A percentile compares a stretch with the other conserved stretches of the same genome.
Conservation (phyloP, 495 filamentous ascomycete species). For the Aspergillus coremiiformis region DNA sequence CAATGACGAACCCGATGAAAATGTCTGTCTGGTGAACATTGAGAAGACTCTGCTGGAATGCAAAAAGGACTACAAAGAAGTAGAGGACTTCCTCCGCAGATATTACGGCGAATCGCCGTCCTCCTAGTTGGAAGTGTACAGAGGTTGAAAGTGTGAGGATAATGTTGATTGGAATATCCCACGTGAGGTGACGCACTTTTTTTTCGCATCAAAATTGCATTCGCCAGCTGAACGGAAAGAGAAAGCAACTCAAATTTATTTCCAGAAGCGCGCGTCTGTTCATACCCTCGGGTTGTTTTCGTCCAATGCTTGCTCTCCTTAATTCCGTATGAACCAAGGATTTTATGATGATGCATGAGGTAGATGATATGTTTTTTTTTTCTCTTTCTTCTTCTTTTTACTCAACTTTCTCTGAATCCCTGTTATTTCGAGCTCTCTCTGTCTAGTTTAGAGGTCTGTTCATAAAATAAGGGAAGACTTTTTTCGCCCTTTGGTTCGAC, state of each 20-base stretch:
- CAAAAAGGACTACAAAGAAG: slow-evolving; percentile 70
- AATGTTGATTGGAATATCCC: slow-evolving; percentile 14
- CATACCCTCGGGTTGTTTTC: neutral
- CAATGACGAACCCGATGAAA: slow-evolving; percentile 51
- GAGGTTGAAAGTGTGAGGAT: slow-evolving; percentile 12
- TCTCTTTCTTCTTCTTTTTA: neutral
- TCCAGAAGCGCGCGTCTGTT: neutral
- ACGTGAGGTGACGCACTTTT: neutral
- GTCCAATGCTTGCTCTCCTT: neutral
- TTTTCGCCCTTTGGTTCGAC: neutral
- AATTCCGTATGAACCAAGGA: neutral
- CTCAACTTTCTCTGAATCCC: neutral
- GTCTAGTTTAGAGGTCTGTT: neutral
- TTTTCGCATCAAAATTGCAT: neutral
- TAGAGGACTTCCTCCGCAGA: slow-evolving; percentile 59
- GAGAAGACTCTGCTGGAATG: slow-evolving; percentile 59
- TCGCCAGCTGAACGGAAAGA: neutral
- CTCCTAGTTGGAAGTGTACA: neutral
- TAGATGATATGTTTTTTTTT: neutral
- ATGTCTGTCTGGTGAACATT: slow-evolving; percentile 60
- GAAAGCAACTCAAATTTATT: neutral
- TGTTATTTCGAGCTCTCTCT: neutral
- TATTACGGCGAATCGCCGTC: slow-evolving; percentile 52
- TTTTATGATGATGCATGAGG: neutral
- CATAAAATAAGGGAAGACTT: neutral